These are phyloP conservation scores for Cairneyella variabilis DNA, from an alignment of 495 filamentous ascomycete species.

Conservation along the genomic window DNA sequence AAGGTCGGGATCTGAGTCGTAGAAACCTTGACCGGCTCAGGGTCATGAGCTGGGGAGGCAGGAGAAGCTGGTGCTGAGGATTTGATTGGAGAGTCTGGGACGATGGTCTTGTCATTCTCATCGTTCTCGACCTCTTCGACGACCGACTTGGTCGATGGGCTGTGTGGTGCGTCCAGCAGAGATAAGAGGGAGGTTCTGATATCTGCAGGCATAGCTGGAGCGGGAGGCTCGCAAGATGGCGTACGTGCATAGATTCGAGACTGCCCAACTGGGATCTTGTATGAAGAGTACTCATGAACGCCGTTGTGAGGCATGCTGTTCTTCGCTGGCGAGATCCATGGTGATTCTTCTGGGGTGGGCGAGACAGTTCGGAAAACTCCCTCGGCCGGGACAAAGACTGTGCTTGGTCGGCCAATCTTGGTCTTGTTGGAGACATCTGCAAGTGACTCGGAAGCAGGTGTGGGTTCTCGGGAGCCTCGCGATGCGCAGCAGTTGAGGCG, in stretches of 20 bases:
- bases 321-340: constrained; percentile 24
- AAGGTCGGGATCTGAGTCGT: constrained; percentile 13
- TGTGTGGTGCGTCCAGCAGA: constrained; percentile 48
- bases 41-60: no score
- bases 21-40: background rate
- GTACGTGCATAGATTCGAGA: constrained; percentile 44
- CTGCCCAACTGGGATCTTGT: no score
- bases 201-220: constrained; percentile 39
- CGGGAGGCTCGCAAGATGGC: constrained; percentile 47
- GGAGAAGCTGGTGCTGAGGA: background rate
- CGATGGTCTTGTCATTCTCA: constrained; percentile 18
- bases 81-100: constrained; percentile 26
- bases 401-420: constrained; percentile 2
- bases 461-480: constrained; percentile 11
- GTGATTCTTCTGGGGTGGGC: constrained; percentile 19
- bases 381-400: constrained; percentile 44
- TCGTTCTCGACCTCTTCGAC: background rate
- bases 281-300: background rate
- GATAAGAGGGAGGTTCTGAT: constrained; percentile 48
- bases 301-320: background rate
- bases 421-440: background rate
- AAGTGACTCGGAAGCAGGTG: background rate
- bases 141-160: constrained; percentile 14
- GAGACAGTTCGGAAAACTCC: constrained; percentile 47
- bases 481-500: constrained; percentile 68